phyloP scores from a whole-genome alignment of 1,284 basidiomycete species.

The Ceratobasidium sp. region DNA sequence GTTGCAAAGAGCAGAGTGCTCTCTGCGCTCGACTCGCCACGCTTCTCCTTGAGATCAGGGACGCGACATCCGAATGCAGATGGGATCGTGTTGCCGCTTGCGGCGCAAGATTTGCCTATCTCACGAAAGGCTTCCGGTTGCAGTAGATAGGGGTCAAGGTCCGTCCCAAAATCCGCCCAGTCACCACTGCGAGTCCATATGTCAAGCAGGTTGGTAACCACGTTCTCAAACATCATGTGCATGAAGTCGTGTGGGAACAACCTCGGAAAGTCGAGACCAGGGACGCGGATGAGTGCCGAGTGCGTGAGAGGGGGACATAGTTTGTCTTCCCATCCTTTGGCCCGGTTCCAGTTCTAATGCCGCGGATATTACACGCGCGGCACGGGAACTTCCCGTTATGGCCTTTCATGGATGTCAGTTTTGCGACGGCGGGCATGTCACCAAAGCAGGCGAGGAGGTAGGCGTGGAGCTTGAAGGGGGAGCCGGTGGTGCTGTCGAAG shows the following conservation, averaged over 20 bases:
- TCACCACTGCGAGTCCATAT: slow-evolving; percentile 14
- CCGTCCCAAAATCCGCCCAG: slow-evolving; percentile 4
- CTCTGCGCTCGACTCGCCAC: slow-evolving; percentile 31
- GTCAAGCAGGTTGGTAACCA: slow-evolving; percentile 23
- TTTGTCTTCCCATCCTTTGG: background rate
- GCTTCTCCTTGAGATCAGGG: slow-evolving; percentile 25
- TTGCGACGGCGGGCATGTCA: slow-evolving; percentile 42
- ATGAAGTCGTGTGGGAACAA: slow-evolving; percentile 42
- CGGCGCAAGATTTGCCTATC: slow-evolving; percentile 13
- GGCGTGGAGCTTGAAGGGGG: slow-evolving; percentile 19
- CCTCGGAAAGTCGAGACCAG: slow-evolving; percentile 24
- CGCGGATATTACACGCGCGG: slow-evolving; percentile 32
- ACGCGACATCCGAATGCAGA: slow-evolving; percentile 38
- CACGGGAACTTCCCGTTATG: slow-evolving; percentile 40
- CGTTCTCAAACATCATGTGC: slow-evolving; percentile 40
- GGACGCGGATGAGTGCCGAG: background rate
- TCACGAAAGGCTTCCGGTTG: background rate
- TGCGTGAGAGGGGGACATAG: slow-evolving; percentile 33
- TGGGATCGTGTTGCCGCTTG: slow-evolving; percentile 32
- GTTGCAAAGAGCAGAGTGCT: slow-evolving; percentile 32
- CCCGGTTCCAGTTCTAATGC: background rate
- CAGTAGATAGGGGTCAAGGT: background rate
- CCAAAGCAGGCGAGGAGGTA: slow-evolving; percentile 32
- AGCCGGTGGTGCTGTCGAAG: background rate
- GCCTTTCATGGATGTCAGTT: slow-evolving; percentile 36